These are phyloP conservation scores for Macrocybe gigantea DNA, from an alignment of 768 basidiomycete species.

Conservation along the genomic window DNA sequence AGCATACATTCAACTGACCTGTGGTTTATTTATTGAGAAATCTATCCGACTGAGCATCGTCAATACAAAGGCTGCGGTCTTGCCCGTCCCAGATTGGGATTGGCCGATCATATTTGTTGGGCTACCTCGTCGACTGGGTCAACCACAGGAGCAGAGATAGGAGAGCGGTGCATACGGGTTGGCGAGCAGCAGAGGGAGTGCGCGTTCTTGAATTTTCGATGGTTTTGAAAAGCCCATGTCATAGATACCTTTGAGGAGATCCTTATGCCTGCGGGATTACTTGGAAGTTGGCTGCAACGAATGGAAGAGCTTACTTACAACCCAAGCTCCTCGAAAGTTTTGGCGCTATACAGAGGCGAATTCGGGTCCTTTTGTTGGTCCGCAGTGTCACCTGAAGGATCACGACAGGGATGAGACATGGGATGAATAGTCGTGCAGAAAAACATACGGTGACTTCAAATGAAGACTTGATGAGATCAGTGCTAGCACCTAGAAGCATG, in stretches of 20 bases:
- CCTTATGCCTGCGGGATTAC: conserved; percentile 51
- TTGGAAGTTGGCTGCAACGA: neutral
- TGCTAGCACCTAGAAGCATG: conserved; percentile 22
- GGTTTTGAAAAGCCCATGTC: conserved; percentile 96
- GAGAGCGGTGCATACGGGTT: conserved; percentile 64
- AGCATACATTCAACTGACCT: conserved; percentile 39
- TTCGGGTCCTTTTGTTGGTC: conserved; percentile 95
- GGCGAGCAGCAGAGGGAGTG: conserved; percentile 81
- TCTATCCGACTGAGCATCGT: conserved; percentile 96
- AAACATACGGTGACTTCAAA: conserved; percentile 74
- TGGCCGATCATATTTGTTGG: conserved; percentile 98
- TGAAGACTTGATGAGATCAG: conserved; percentile 70
- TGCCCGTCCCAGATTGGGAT: conserved; percentile 98
- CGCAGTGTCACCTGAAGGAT: conserved; percentile 80
- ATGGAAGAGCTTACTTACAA: conserved; percentile 58
- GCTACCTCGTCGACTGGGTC: conserved; percentile 34
- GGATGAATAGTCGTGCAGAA: conserved; percentile 5
- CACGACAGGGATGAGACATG: conserved; percentile 2
- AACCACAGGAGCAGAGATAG: neutral
- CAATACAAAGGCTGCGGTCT: conserved; percentile 96
- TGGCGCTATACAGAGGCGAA: conserved; percentile 91
- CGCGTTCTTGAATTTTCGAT: conserved; percentile 97
- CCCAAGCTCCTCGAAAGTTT: conserved; percentile 93
- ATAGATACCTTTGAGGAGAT: conserved; percentile 91
- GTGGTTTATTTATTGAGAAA: conserved; percentile 74